Base-by-base conservation (phyloP, 2,329 filamentous ascomycete genomes). In the Curvularia hawaiiensis region DNA sequence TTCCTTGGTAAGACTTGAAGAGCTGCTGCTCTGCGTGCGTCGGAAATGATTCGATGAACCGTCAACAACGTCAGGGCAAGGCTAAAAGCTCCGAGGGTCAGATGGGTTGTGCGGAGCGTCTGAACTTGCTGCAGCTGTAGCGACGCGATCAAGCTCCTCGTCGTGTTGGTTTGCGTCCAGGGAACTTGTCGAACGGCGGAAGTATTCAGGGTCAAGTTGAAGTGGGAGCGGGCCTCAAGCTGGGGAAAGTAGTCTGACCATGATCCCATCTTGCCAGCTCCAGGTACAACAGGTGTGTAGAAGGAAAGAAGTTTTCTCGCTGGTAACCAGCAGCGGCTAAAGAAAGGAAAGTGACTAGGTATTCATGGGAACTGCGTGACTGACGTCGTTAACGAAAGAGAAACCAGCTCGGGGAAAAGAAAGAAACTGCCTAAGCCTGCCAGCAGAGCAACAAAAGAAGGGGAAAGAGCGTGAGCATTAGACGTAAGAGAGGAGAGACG, bases 311-410 rank as follows among this genome's bases (percentile, higher is more conserved):
- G 61, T 59, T 59, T 62, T 65, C 61, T 71, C 73, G 74, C 74
- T 76, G 74, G 67, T 62, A 66, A 74, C 74, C 74, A 75, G 73
- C 74, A 76, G 73, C 73, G 74, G 73, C 65, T 73, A 64, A 70
- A 68, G 61, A 61, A 68, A 68, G 59, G 59, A 60, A 56, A 65
- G 62, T 65, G 64, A 66, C 66, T 71, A 75, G 63, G 66, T 70
- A 75, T 65, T 73, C 74, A 76, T 76, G 71, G 71, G 75, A 68
- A 64, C 71, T 64, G 63, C 61, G 62, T 60, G 65, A 68, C 63
- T 64, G 66, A 68, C 61, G 67, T 69, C 65, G 59, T 57, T 70
- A 74, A 74, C 68, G 70, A 67, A 63, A 69, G 58, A 61, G 65
- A 61, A 68, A 72, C 69, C 69, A 71, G 71, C 69, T 70, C 73